Evolutionary conservation across 2,329 filamentous ascomycete genomes (phyloP), one percentile per base, ranked within the genome.

Genomic region (Pseudopyrenochaeta lycopersici): DNA sequence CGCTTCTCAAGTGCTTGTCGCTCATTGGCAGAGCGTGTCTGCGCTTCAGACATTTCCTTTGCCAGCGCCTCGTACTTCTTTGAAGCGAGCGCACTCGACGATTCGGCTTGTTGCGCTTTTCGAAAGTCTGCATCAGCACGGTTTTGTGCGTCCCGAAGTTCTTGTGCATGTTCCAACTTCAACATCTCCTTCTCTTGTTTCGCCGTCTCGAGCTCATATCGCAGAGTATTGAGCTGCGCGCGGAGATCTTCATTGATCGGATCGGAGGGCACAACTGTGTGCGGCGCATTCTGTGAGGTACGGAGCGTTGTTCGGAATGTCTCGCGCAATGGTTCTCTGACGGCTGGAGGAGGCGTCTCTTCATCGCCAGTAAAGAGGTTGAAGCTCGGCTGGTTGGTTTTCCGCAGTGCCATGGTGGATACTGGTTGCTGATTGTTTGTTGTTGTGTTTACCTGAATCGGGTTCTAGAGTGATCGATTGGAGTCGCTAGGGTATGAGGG

Each of bases 41-140:
- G 82, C 3, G 73, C 63, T 49, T 86, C 84, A 46, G 85, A 81
- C 43, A 84, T 68, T 56, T 88, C 84, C 46, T 81, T 80, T 20
- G 78, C 72, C 2, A 88, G 68, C 1, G 79, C 69, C 30, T 88
- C 85, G 53, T 81, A 79, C 66, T 85, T 87, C 63, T 81, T 80
- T 29, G 75, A 77, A 2, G 83, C 81, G 30, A 82, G 79, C 40
- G 81, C 78, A 53, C 76, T 79, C 20, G 78, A 77, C 23, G 78
- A 78, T 68, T 88, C 85, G 12, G 84, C 82, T 45, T 83, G 82
- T 74, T 86, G 83, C 29, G 84, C 82, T 60, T 84, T 84, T 67
- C 91, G 89, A 68, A 90, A 92, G 69, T 97, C 93, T 7, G 91
- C 88, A 67, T 97, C 92, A n/a, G 91, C 90, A 58, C 89, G 90